Evolutionary conservation across 2,329 filamentous ascomycete species (phyloP).

Genomic region (Diaporthe sp.): DNA sequence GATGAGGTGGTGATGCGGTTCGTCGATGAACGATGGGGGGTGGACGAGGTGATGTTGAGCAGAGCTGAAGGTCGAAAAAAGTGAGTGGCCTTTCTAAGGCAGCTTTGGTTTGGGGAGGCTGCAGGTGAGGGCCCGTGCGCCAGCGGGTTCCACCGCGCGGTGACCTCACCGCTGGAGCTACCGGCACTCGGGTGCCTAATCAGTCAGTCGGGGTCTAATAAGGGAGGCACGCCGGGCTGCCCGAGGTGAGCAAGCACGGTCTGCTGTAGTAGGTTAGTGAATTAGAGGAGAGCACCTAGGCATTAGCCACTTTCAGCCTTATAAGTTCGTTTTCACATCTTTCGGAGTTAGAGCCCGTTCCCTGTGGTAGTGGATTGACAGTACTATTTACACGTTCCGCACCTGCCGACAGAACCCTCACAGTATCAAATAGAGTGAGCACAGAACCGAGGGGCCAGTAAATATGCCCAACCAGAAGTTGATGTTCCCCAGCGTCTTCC

Average conservation of each 20-base stretch:
- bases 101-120: slow-evolving; percentile 29
- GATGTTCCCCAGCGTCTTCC: slow-evolving; percentile 77
- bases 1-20: slow-evolving; percentile 39
- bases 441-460: slow-evolving; percentile 78
- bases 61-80: slow-evolving; percentile 32
- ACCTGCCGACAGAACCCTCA: slow-evolving; percentile 46
- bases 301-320: neutral
- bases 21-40: slow-evolving; percentile 29
- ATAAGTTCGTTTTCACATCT: neutral
- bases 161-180: slow-evolving; percentile 32
- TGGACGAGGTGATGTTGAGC: slow-evolving; percentile 8
- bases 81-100: slow-evolving; percentile 29
- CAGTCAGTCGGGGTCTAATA: neutral
- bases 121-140: slow-evolving; percentile 18
- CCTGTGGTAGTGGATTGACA: neutral
- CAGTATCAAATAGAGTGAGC: slow-evolving; percentile 72
- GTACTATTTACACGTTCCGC: neutral
- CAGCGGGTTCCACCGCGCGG: neutral
- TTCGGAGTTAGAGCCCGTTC: neutral
- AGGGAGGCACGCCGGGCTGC: slow-evolving; percentile 1
- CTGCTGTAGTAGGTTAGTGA: neutral
- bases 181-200: slow-evolving; percentile 14
- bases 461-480: slow-evolving; percentile 87
- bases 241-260: slow-evolving; percentile 17
- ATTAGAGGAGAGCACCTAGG: neutral